phyloP scores from a whole-genome alignment of 108 stramenopile species.

The Fistulifera solaris region DNA sequence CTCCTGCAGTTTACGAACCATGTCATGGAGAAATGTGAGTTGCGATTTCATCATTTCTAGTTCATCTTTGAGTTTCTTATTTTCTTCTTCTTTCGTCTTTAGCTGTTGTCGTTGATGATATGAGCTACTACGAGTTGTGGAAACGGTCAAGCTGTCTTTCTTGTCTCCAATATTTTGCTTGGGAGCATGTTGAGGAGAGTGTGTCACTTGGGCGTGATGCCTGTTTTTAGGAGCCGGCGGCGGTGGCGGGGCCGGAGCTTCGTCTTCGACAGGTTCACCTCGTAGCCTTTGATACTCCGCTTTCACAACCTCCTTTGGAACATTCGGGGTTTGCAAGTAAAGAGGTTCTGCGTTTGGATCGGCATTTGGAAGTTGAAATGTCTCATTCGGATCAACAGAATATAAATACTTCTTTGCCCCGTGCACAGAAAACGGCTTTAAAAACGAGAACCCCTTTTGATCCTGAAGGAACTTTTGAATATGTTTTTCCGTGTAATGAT shows the following conservation, averaged over 20 bases:
- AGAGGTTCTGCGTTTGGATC: slow-evolving; percentile 6
- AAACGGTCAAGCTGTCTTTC: slow-evolving; percentile 8
- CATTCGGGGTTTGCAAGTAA: slow-evolving; percentile 38
- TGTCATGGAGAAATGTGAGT: slow-evolving; percentile 27
- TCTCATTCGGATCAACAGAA: slow-evolving; percentile 16
- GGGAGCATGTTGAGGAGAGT: neutral
- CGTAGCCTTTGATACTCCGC: slow-evolving; percentile 9
- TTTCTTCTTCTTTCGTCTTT: slow-evolving; percentile 17
- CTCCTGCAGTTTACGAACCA: slow-evolving; percentile 26
- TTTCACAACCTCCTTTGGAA: slow-evolving; percentile 37
- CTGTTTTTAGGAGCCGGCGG: neutral
- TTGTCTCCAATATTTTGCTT: neutral
- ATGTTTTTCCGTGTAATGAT: slow-evolving; percentile 34
- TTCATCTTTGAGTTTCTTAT: slow-evolving; percentile 22
- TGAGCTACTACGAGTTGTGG: slow-evolving; percentile 8
- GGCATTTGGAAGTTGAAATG: slow-evolving; percentile 6
- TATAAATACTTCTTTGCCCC: slow-evolving; percentile 31
- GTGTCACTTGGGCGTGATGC: neutral
- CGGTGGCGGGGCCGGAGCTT: neutral
- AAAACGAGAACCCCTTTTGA: slow-evolving; percentile 29
- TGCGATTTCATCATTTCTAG: slow-evolving; percentile 32
- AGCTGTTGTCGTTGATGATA: neutral
- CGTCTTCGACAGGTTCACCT: neutral
- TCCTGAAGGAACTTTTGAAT: slow-evolving; percentile 22
- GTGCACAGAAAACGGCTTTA: slow-evolving; percentile 22